Conservation (phyloP, 805 yeast species). For the Myxozyma kluyveri region DNA sequence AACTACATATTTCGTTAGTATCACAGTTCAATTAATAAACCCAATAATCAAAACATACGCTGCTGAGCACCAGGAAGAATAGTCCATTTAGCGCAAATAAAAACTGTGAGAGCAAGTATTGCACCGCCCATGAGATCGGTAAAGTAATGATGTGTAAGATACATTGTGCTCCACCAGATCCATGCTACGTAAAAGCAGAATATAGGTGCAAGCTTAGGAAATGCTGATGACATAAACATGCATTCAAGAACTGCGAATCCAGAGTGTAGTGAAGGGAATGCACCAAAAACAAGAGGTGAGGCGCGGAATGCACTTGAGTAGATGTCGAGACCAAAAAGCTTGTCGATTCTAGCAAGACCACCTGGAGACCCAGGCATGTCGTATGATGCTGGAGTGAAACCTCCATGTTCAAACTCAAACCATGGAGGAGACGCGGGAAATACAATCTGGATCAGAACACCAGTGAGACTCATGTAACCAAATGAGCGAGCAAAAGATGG, state of each 20-base stretch:
- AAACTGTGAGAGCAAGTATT: slow-evolving; percentile 65
- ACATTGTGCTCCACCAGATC: slow-evolving; percentile 99
- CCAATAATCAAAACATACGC: too few relatives aligned
- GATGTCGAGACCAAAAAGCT: slow-evolving; percentile 70
- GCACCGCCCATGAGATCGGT: slow-evolving; percentile 92
- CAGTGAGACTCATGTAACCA: slow-evolving; percentile 89
- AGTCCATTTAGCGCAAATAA: slow-evolving; percentile 63
- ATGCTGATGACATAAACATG: slow-evolving; percentile 75
- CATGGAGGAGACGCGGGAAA: slow-evolving; percentile 99
- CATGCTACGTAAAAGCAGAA: slow-evolving; percentile 78
- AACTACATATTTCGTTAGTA: background rate
- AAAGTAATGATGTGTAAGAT: slow-evolving; percentile 93
- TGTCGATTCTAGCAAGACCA: slow-evolving; percentile 85
- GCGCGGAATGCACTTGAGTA: slow-evolving; percentile 78
- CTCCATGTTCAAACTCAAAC: slow-evolving; percentile 76
- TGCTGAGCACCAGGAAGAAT: slow-evolving; percentile 54
- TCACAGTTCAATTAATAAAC: too few relatives aligned
- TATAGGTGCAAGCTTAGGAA: slow-evolving; percentile 65
- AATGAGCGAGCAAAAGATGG: slow-evolving; percentile 88
- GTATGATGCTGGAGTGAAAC: slow-evolving; percentile 78
- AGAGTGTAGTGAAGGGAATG: slow-evolving; percentile 80
- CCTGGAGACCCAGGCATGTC: slow-evolving; percentile 94
- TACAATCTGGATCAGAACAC: slow-evolving; percentile 75
- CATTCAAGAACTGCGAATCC: slow-evolving; percentile 96
- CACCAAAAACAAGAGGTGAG: slow-evolving; percentile 94